phyloP scores from a whole-genome alignment of 768 basidiomycete species.

The Omphalotus guepiniiformis region DNA sequence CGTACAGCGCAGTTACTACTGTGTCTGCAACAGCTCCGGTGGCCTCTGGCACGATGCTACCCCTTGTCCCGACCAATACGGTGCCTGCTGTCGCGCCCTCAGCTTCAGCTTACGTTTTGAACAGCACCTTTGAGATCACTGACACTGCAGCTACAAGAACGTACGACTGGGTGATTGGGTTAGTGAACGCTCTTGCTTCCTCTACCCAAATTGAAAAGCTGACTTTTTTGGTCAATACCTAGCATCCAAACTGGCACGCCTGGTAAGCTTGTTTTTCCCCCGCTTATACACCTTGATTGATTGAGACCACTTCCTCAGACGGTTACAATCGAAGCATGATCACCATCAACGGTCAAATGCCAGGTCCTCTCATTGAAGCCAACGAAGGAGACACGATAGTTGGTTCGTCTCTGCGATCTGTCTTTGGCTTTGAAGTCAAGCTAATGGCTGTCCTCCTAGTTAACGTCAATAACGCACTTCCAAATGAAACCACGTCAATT shows the following conservation, averaged over 20 bases:
- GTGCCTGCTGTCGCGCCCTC: background rate
- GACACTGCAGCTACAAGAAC: background rate
- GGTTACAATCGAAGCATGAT: background rate
- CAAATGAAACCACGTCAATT: background rate
- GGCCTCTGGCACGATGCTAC: too few species aligned
- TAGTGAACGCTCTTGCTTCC: background rate
- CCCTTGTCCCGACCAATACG: background rate
- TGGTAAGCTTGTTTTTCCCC: background rate
- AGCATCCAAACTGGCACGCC: too few species aligned
- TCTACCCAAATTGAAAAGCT: background rate
- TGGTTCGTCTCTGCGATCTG: background rate
- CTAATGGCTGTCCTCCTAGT: background rate
- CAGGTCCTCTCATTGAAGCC: background rate
- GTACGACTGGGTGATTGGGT: background rate
- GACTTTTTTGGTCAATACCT: background rate
- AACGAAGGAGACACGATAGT: background rate
- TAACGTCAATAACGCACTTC: background rate
- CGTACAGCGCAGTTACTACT: background rate
- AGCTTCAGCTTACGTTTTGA: background rate
- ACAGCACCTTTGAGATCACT: background rate
- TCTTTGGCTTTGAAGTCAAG: background rate
- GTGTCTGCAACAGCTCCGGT: background rate
- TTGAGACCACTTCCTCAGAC: background rate
- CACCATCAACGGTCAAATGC: constrained; percentile 2
- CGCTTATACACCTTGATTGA: background rate